Base-by-base conservation (phyloP, 2,329 filamentous ascomycete genomes). In the Colletotrichum shisoi region DNA sequence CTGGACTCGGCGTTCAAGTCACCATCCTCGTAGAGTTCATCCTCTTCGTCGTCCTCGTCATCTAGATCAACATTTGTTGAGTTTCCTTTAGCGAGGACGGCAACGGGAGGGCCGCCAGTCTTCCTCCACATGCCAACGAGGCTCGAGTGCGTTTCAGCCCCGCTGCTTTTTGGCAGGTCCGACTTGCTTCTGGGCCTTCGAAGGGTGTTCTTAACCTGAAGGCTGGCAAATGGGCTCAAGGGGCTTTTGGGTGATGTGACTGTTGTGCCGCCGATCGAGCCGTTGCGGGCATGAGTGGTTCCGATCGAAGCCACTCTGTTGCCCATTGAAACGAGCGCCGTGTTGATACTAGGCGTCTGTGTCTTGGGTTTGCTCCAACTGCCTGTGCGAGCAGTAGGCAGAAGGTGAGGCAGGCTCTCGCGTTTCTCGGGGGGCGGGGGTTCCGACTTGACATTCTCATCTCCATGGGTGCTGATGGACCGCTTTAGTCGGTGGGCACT, bases 1-100 rank as follows among this genome's bases (percentile, higher is more conserved):
- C 82, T 82, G 5, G 89, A 82, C 54, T 90, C 87, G 74, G 87
- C 84, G 54, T 84, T 86, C 69, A 89, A 78, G 7, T 88, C 87
- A 37, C 82, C 81, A 44, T 90, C 89, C 44, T 89, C 86, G 40
- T 77, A 75, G 5, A 74, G 70, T 3, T 84, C 84, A 13, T 85
- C 83, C 1, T 89, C 87, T 1, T 89, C 86, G 3, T 90, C 87
- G 0, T 90, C 87, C 3, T 88, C 86, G 1, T 82, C 78, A 44
- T 76, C 72, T 65, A 76, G 63, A 64, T 77, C 77, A 70, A 62
- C 63, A 31, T 63, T 68, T 12, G 54, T 60, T 8, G 70, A 62
- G 31, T 31, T 68, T 5, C 74, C 70, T 49, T 79, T 83, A 42
- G 77, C 79, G 31, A 86, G 71, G 9, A 78, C 77, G 13, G 84